These are phyloP conservation scores for Colletotrichum costaricense DNA, from an alignment of 2,329 filamentous ascomycete species.

Conservation along the genomic window DNA sequence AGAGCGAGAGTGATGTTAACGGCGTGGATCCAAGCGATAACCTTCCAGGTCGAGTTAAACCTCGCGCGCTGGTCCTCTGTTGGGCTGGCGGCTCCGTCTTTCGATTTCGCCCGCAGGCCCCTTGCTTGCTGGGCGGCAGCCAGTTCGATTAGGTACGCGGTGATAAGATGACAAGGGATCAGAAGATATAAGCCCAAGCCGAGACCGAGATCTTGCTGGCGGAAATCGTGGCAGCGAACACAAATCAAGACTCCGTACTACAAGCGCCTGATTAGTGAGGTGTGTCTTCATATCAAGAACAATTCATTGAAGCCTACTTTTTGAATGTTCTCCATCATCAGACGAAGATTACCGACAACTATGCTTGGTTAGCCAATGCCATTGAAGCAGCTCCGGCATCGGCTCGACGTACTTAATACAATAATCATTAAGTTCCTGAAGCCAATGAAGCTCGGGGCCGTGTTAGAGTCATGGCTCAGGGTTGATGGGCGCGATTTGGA, in stretches of 20 bases:
- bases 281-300: constrained; percentile 25
- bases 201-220: constrained; percentile 79
- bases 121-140: constrained; percentile 84
- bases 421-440: constrained; percentile 98
- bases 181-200: constrained; percentile 84
- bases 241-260: constrained; percentile 97
- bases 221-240: constrained; percentile 88
- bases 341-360: constrained; percentile 92
- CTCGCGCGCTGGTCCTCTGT: constrained; percentile 71
- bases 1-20: constrained; percentile 87
- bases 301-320: constrained; percentile 67
- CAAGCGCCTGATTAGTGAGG: not conserved
- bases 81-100: constrained; percentile 63
- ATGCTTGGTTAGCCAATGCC: constrained; percentile 22
- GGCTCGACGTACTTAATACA: constrained; percentile 74
- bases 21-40: constrained; percentile 83
- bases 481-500: constrained; percentile 78
- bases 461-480: constrained; percentile 83
- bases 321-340: constrained; percentile 97
- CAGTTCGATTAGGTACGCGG: constrained; percentile 90
- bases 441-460: constrained; percentile 86
- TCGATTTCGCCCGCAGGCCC: constrained; percentile 67
- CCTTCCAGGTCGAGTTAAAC: constrained; percentile 82
- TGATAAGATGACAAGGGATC: constrained; percentile 89
- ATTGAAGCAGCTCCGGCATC: constrained; percentile 1